Percentiles rank a stretch among this genome's conserved stretches.
Evolutionary conservation across 2,329 filamentous ascomycete species (phyloP).

Genomic region (Talaromyces amestolkiae): DNA sequence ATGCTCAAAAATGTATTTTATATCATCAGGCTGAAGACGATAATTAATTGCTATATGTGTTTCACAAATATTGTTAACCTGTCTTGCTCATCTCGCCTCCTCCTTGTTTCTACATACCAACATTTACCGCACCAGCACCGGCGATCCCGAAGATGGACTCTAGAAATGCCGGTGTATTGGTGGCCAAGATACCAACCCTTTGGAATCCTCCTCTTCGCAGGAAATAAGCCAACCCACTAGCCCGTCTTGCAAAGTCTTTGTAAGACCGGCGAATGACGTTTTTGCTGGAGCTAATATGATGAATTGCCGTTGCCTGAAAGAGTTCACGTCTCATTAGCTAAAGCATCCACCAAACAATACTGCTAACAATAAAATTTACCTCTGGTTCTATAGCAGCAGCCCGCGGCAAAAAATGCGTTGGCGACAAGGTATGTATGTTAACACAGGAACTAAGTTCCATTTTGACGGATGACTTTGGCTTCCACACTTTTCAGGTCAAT

Average conservation of each 20-base stretch:
- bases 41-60: constrained; percentile 60
- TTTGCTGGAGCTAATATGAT: constrained; percentile 78
- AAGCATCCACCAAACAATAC: too few species aligned
- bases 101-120: constrained; percentile 46
- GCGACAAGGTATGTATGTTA: constrained; percentile 62
- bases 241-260: constrained; percentile 76
- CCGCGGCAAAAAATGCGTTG: constrained; percentile 80
- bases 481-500: too few species aligned
- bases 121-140: constrained; percentile 74
- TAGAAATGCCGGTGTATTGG: constrained; percentile 92
- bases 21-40: constrained; percentile 76
- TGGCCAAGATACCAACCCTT: constrained; percentile 78
- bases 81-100: too few species aligned
- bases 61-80: constrained; percentile 26
- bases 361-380: constrained; percentile 37
- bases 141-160: constrained; percentile 85
- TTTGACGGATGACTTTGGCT: too few species aligned
- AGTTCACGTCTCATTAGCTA: too few species aligned
- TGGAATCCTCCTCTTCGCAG: constrained; percentile 69
- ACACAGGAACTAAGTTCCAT: too few species aligned
- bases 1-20: constrained; percentile 86
- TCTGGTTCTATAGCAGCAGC: constrained; percentile 88
- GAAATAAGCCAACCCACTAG: constrained; percentile 83
- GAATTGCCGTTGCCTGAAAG: constrained; percentile 57
- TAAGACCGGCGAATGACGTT: constrained; percentile 74